Conservation (phyloP, 768 basidiomycete genomes). For the Serpula lacrymans region DNA sequence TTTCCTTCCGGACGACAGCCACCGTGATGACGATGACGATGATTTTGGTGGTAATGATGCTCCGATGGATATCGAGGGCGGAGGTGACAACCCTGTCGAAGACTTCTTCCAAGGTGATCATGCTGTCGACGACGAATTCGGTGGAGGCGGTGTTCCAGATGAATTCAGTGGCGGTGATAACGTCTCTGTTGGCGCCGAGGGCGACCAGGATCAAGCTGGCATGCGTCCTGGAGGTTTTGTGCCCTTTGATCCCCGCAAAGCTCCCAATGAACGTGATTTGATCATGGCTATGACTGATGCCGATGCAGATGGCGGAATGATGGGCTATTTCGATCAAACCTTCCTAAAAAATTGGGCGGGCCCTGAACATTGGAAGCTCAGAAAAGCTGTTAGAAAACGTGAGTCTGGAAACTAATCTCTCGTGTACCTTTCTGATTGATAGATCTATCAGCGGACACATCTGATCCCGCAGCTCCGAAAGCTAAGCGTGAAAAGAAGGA, state of each 20-base stretch:
- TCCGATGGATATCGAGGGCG: constrained; percentile 39
- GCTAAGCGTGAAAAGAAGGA: constrained; percentile 73
- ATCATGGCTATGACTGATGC: constrained; percentile 82
- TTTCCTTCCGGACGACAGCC: constrained; percentile 56
- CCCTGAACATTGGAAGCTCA: constrained; percentile 96
- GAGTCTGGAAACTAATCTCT: constrained; percentile 30
- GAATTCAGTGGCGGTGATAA: constrained; percentile 33
- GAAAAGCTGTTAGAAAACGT: constrained; percentile 79
- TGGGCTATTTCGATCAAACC: constrained; percentile 89
- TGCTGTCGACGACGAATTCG: constrained; percentile 47
- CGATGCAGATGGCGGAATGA: constrained; percentile 53
- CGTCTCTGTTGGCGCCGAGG: constrained; percentile 43
- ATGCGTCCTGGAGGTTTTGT: constrained; percentile 48
- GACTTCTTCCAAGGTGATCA: constrained; percentile 71
- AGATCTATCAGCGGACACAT: constrained; percentile 38
- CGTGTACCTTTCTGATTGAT: not conserved
- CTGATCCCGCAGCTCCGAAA: constrained; percentile 49
- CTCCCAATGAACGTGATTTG: constrained; percentile 73
- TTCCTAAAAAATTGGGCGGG: constrained; percentile 97
- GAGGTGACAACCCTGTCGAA: constrained; percentile 41
- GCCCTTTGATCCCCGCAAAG: constrained; percentile 83
- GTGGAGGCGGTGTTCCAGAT: constrained; percentile 31
- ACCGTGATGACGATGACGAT: constrained; percentile 31
- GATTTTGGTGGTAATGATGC: constrained; percentile 18
- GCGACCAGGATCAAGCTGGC: constrained; percentile 37